Evolutionary conservation across 2,329 filamentous ascomycete genomes (phyloP).

Genomic region (Ceratocystis albifundus): DNA sequence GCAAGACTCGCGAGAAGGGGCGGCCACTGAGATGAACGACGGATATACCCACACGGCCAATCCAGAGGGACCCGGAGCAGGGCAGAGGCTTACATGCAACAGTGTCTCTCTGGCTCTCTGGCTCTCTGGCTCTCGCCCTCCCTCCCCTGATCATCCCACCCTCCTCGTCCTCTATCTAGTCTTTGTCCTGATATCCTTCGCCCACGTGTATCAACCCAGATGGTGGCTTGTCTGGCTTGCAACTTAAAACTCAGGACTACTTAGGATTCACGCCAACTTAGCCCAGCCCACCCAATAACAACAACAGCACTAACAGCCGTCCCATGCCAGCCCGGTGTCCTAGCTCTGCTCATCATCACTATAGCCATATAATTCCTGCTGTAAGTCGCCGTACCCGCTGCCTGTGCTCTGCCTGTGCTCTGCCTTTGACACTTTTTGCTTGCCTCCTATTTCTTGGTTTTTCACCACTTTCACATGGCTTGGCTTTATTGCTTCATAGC

Average conservation of each 20-base stretch:
- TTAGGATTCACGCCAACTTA: not conserved
- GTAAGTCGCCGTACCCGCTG: too few species aligned
- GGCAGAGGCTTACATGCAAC: too few species aligned
- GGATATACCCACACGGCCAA: too few species aligned
- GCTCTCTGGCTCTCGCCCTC: not conserved
- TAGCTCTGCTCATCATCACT: too few species aligned
- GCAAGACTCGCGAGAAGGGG: too few species aligned
- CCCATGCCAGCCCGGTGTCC: too few species aligned
- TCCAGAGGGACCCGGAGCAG: too few species aligned
- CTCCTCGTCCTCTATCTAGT: not conserved
- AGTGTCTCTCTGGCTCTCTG: too few species aligned
- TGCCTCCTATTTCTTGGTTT: not conserved
- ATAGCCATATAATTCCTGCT: too few species aligned
- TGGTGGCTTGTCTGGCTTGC: not conserved
- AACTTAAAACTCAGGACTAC: conserved; percentile 9
- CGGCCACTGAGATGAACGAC: too few species aligned
- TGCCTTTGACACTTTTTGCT: not conserved
- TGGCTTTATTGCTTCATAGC: too few species aligned
- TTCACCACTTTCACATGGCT: not conserved
- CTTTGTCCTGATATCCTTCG: not conserved
- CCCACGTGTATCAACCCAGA: conserved; percentile 1
- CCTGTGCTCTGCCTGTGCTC: too few species aligned
- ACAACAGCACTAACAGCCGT: not conserved
- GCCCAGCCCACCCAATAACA: not conserved
- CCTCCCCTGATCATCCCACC: not conserved